phyloP scores from a whole-genome alignment of 345 rosid genomes.

The Acer negundo region DNA sequence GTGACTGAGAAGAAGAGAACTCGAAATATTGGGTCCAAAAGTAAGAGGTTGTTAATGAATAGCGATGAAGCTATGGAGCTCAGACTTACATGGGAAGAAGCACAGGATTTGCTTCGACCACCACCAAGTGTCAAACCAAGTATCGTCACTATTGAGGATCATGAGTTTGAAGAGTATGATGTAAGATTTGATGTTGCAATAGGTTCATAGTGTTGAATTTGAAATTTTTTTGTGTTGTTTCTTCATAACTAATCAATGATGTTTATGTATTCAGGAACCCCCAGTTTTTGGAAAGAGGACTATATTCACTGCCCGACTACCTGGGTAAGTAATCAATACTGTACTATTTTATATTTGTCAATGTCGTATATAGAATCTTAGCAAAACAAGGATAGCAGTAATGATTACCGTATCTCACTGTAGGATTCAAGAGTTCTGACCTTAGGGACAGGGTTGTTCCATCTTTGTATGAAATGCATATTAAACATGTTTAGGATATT shows the following conservation, averaged over 20 bases:
- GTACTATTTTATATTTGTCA: not conserved
- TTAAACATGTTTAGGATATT: no score
- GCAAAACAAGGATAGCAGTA: no score
- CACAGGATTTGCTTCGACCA: slow-evolving; percentile 88
- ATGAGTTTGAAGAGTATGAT: slow-evolving; percentile 90
- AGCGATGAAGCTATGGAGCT: slow-evolving; percentile 74
- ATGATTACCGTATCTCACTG: no score
- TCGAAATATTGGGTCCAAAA: slow-evolving; percentile 75
- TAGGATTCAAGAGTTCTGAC: no score
- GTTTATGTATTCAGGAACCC: slow-evolving; percentile 63
- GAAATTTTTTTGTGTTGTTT: not conserved
- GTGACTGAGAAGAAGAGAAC: slow-evolving; percentile 64
- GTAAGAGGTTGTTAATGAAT: slow-evolving; percentile 68
- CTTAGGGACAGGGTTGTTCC: no score
- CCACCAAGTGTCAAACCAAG: slow-evolving; percentile 60
- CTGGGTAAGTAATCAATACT: slow-evolving; percentile 59
- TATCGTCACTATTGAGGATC: slow-evolving; percentile 65
- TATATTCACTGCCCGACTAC: slow-evolving; percentile 44
- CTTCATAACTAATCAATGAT: slow-evolving; percentile 26
- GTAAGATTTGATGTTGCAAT: slow-evolving; percentile 37
- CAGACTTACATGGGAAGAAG: slow-evolving; percentile 88
- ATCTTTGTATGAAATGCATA: no score
- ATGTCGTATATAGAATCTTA: no score
- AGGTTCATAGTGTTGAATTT: slow-evolving; percentile 11
- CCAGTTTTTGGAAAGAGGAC: slow-evolving; percentile 95